phyloP scores from a whole-genome alignment of 805 yeast species.

The Zygoascus biomembranicola region DNA sequence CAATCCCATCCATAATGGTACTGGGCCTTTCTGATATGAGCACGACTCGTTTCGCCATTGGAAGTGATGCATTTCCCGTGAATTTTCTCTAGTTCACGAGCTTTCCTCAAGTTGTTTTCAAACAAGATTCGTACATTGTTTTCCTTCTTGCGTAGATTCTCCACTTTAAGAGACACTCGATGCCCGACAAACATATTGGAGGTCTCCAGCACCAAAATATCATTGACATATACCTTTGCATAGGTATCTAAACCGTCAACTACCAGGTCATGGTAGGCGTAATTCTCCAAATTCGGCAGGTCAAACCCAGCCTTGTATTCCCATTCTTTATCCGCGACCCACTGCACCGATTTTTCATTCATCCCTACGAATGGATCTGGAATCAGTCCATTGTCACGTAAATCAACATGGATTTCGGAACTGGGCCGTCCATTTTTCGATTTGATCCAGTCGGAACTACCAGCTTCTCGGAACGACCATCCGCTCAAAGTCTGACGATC shows the following conservation, averaged over 20 bases:
- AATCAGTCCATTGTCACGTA: constrained; percentile 32
- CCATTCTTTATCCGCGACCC: constrained; percentile 46
- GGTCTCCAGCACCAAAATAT: constrained; percentile 27
- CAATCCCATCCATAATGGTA: constrained; percentile 54
- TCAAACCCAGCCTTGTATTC: constrained; percentile 32
- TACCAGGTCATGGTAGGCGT: constrained; percentile 17
- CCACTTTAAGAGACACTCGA: constrained; percentile 23
- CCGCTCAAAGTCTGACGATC: neutral
- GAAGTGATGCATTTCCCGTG: constrained; percentile 20
- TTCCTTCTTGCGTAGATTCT: neutral
- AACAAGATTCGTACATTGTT: neutral
- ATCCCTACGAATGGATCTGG: constrained; percentile 39
- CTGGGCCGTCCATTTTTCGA: constrained; percentile 12
- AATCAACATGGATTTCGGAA: constrained; percentile 37
- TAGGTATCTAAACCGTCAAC: constrained; percentile 41
- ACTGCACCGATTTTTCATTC: constrained; percentile 39
- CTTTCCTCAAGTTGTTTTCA: neutral
- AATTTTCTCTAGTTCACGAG: constrained; percentile 4
- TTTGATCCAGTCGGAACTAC: constrained; percentile 10
- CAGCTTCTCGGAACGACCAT: constrained; percentile 17
- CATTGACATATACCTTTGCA: constrained; percentile 37
- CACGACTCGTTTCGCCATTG: constrained; percentile 37
- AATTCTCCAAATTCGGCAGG: neutral
- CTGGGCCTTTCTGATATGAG: constrained; percentile 43
- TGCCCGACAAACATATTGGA: constrained; percentile 39